These are phyloP conservation scores for Terana coerulea DNA, from an alignment of 768 basidiomycete genomes.

Conservation along the genomic window DNA sequence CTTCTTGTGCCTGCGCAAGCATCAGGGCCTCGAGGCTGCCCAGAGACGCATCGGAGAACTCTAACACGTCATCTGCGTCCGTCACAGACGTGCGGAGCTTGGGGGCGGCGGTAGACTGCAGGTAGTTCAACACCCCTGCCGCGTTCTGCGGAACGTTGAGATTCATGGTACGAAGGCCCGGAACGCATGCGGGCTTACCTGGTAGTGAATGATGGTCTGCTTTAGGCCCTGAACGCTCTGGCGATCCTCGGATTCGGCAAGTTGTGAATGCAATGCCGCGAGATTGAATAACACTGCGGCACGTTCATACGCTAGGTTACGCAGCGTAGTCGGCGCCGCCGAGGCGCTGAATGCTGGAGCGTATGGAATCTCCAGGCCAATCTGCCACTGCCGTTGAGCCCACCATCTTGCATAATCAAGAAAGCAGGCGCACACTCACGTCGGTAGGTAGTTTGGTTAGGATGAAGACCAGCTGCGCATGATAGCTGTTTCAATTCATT, in stretches of 20 bases:
- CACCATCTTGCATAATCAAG: neutral
- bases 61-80: slow-evolving; percentile 55
- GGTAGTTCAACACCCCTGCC: slow-evolving; percentile 67
- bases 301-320: slow-evolving; percentile 80
- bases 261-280: slow-evolving; percentile 78
- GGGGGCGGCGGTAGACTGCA: slow-evolving; percentile 51
- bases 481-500: slow-evolving; percentile 58
- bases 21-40: slow-evolving; percentile 68
- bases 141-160: slow-evolving; percentile 43
- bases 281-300: slow-evolving; percentile 81
- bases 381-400: slow-evolving; percentile 37
- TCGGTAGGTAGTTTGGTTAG: slow-evolving; percentile 82
- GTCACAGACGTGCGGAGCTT: slow-evolving; percentile 41
- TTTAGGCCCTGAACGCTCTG: slow-evolving; percentile 78
- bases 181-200: slow-evolving; percentile 40
- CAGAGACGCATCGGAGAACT: slow-evolving; percentile 62
- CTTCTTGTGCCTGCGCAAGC: slow-evolving; percentile 95
- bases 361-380: slow-evolving; percentile 70
- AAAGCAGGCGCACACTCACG: slow-evolving; percentile 38
- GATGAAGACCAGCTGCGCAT: slow-evolving; percentile 83
- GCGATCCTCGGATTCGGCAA: slow-evolving; percentile 71
- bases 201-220: slow-evolving; percentile 65
- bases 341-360: slow-evolving; percentile 62
- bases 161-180: neutral
- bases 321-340: slow-evolving; percentile 56